These are phyloP conservation scores for Babjeviella inositovora DNA, from an alignment of 805 yeast species.

Conservation along the genomic window DNA sequence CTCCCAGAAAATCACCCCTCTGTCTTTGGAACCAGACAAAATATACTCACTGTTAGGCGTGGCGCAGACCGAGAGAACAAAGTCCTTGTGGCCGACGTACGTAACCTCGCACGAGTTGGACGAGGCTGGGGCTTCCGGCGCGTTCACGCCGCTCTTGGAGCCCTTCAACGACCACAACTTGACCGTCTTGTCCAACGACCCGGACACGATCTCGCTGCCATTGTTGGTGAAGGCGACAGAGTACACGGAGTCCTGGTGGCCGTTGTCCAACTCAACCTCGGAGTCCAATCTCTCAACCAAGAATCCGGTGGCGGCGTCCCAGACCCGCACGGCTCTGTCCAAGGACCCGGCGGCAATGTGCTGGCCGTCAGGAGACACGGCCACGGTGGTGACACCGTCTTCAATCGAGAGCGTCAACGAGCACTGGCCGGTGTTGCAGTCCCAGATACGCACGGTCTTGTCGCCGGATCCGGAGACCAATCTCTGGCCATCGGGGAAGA, in stretches of 20 bases:
- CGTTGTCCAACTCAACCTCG: conserved; percentile 77
- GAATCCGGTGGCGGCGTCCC: conserved; percentile 91
- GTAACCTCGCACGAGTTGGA: conserved; percentile 79
- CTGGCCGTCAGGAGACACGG: conserved; percentile 90
- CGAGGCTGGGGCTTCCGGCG: conserved; percentile 14
- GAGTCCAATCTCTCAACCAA: conserved; percentile 85
- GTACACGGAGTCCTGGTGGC: conserved; percentile 93
- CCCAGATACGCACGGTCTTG: conserved; percentile 94
- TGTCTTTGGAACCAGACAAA: conserved; percentile 88
- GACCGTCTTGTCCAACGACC: conserved; percentile 90
- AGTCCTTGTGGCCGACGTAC: conserved; percentile 91
- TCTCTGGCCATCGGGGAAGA: conserved; percentile 86
- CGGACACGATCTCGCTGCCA: conserved; percentile 85
- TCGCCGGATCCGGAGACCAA: conserved; percentile 95
- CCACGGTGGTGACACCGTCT: conserved; percentile 97
- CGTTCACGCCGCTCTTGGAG: conserved; percentile 18
- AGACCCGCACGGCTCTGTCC: conserved; percentile 89
- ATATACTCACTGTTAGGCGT: conserved; percentile 89
- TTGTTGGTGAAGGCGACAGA: conserved; percentile 86
- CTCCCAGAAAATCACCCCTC: conserved; percentile 97
- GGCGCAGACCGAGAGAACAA: conserved; percentile 84
- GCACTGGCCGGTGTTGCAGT: conserved; percentile 77
- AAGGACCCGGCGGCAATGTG: conserved; percentile 92
- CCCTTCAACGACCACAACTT: conserved; percentile 71
- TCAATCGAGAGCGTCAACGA: conserved; percentile 80